phyloP scores from a whole-genome alignment of 75 land plant genomes.

The Azolla pinnata region DNA sequence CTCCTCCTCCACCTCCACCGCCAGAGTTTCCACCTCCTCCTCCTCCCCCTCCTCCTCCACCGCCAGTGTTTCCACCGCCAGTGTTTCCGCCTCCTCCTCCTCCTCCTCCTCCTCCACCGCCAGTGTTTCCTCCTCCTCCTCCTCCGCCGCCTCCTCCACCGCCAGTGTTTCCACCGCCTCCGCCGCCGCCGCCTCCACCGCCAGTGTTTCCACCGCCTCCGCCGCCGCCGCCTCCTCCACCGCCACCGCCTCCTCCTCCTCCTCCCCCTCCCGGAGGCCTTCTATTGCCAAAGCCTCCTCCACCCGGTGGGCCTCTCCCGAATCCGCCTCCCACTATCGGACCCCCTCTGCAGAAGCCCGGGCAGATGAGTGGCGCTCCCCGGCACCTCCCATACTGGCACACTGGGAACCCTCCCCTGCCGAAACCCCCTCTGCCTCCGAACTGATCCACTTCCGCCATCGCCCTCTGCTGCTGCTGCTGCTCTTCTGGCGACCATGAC shows the following conservation, averaged over 20 bases:
- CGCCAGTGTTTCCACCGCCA: background rate
- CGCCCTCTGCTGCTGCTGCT: no score
- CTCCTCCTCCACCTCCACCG: conserved; percentile 14
- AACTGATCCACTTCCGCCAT: no score
- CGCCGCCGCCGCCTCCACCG: background rate
- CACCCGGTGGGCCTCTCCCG: background rate
- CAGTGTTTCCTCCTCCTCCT: background rate
- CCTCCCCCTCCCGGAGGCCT: background rate
- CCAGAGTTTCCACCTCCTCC: background rate
- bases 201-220: background rate
- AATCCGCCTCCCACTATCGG: conserved; percentile 1
- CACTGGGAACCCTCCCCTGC: no score
- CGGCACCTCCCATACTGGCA: conserved; percentile 1
- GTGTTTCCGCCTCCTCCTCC: background rate
- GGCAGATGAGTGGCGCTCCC: conserved; percentile 3
- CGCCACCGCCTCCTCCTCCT: conserved; percentile 2
- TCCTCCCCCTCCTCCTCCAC: conserved; percentile 5
- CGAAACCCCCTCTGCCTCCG: no score
- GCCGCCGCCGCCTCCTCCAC: conserved; percentile 9
- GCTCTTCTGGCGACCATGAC: no score
- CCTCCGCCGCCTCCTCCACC: conserved; percentile 4
- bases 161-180: background rate
- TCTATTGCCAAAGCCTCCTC: background rate
- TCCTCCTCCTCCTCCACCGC: conserved; percentile 6
- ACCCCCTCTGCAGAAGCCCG: background rate